phyloP scores from a whole-genome alignment of 371 early-diverging fungal species.

The Mortierella sp. region DNA sequence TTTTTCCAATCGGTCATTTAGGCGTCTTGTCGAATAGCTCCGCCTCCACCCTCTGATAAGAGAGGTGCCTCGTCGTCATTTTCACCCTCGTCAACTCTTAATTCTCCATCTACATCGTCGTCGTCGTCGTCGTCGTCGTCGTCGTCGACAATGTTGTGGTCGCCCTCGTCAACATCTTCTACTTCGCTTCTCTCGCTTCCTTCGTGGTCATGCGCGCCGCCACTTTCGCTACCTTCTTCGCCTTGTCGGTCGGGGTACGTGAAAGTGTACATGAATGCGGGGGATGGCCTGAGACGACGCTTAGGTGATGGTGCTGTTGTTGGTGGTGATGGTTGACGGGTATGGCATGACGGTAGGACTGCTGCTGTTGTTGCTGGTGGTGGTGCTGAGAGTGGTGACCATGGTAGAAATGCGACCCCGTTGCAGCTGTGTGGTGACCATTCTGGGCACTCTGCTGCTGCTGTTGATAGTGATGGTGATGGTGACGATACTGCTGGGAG shows the following conservation, averaged over 20 bases:
- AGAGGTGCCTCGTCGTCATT: background rate
- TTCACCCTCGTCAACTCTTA: background rate
- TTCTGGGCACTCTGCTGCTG: background rate
- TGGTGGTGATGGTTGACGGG: background rate
- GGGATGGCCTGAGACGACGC: background rate
- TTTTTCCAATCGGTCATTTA: background rate
- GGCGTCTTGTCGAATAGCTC: background rate
- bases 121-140: background rate
- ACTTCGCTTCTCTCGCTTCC: background rate
- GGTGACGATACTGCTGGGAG: slow-evolving; percentile 3
- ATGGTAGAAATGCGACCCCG: background rate
- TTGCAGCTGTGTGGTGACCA: background rate
- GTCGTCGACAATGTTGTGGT: background rate
- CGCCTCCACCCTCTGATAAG: background rate
- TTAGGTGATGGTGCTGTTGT: background rate
- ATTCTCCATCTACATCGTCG: background rate
- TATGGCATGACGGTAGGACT: background rate
- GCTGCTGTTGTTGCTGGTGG: background rate
- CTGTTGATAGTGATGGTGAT: slow-evolving; percentile 5
- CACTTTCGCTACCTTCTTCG: background rate
- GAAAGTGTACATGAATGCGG: slow-evolving; percentile 2
- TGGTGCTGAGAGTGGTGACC: background rate
- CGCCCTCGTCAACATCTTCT: background rate
- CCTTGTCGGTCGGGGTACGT: background rate
- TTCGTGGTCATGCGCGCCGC: background rate